Base-by-base conservation (phyloP, 2,329 filamentous ascomycete species). In the Sporothrix inflata region DNA sequence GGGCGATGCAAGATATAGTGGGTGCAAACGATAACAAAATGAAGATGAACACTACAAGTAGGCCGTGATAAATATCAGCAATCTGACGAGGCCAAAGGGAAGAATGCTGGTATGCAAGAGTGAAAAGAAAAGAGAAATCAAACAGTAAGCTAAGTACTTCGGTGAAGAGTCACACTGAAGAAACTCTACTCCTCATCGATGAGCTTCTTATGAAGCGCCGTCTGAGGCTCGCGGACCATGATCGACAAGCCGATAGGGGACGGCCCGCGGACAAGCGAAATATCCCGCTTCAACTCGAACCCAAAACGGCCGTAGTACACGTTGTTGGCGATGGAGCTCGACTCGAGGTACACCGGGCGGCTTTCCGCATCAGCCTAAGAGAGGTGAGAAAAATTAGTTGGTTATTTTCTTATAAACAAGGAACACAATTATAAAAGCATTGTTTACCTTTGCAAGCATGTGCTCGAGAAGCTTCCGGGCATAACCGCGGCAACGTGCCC, bases 171-270 rank as follows among this genome's bases (percentile, higher is more conserved):
- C 27, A 16, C 6, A 7, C 3, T 21, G 16, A 60, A 7, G 3
- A n/a, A n/a, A 4, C 40, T n/a, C 24, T 65, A 65, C 57, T 51
- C 45, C 27, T 57, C 68, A 3, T 66, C 68, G 27, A 7, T 47
- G 30, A 53, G 34, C n/a, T 55, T 42, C 45, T 69, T 60, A 19
- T 79, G 78, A 71, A 76, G 76, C 65, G 75, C 75, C 55, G 76
- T 73, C 77, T 82, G 83, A 69, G 92, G 91, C 84, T 94, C 91
- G 73, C 92, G 86, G 69, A 95, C 90, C 93, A 97, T 97, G 82
- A 94, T 91, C 78, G 92, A 91, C 80, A 95, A 83, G 72, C 84
- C 84, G 67, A 94, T 86, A 38, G 90, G 87, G 73, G 85, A 83
- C 38, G 81, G 79, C 11, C 85, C 88, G 67, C 90, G 83, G 77